These are phyloP conservation scores for Pseudopyrenochaeta lycopersici DNA, from an alignment of 2,329 filamentous ascomycete species.

Conservation along the genomic window DNA sequence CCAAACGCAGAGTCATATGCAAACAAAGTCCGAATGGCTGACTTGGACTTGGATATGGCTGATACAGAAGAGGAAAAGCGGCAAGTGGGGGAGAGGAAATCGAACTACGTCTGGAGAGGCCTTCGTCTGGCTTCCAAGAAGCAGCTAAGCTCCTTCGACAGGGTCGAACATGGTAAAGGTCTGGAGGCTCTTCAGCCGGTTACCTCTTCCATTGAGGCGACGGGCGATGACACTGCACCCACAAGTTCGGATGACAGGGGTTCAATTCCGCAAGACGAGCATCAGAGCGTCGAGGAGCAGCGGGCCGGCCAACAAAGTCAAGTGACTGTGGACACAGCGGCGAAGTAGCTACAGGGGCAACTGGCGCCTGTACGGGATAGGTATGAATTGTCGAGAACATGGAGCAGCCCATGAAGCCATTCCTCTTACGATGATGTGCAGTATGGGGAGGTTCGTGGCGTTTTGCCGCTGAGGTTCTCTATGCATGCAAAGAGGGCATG, in stretches of 20 bases:
- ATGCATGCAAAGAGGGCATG: conserved; percentile 27
- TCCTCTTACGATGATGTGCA: conserved; percentile 45
- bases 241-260: conserved; percentile 47
- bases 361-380: conserved; percentile 38
- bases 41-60: conserved; percentile 88
- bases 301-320: conserved; percentile 50
- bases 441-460: conserved; percentile 43
- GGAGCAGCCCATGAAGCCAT: conserved; percentile 31
- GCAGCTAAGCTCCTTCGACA: conserved; percentile 82
- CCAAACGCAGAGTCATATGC: conserved; percentile 77
- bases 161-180: conserved; percentile 79
- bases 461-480: conserved; percentile 25
- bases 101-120: conserved; percentile 90
- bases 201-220: conserved; percentile 42
- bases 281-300: conserved; percentile 51
- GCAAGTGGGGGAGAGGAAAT: conserved; percentile 73
- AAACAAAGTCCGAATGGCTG: conserved; percentile 77
- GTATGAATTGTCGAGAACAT: conserved; percentile 35
- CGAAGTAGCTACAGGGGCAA: conserved; percentile 38
- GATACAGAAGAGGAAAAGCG: conserved; percentile 69
- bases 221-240: conserved; percentile 43
- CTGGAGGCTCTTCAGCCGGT: conserved; percentile 60
- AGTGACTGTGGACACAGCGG: conserved; percentile 44
- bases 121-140: conserved; percentile 79
- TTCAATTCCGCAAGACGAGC: conserved; percentile 46